These are phyloP conservation scores for Beauveria australis DNA, from an alignment of 2,329 filamentous ascomycete species.

Conservation along the genomic window DNA sequence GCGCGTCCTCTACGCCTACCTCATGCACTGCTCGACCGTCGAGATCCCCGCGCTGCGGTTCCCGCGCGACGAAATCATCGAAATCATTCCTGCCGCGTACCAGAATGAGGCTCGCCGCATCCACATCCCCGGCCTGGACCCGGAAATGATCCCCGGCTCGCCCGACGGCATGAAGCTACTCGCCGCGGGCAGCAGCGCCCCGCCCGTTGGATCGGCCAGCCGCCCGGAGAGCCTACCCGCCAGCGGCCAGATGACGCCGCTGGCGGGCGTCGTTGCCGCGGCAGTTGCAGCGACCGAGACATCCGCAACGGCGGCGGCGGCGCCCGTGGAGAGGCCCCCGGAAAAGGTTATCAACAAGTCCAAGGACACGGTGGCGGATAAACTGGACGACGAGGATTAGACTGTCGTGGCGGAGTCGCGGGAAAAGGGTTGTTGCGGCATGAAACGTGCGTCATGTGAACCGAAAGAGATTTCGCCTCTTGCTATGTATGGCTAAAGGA, in stretches of 20 bases:
- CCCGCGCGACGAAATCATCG: slow-evolving; percentile 93
- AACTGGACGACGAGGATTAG: slow-evolving; percentile 44
- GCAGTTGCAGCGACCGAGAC: slow-evolving; percentile 34
- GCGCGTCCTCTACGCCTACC: slow-evolving; percentile 89
- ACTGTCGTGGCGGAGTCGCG: background rate
- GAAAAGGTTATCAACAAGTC: slow-evolving; percentile 43
- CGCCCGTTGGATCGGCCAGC: slow-evolving; percentile 9
- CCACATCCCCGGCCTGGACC: slow-evolving; percentile 63
- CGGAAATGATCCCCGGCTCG: slow-evolving; percentile 63
- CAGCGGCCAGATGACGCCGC: slow-evolving; percentile 36
- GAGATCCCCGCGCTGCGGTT: slow-evolving; percentile 92
- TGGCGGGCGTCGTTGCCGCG: slow-evolving; percentile 35
- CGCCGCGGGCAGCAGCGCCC: slow-evolving; percentile 40
- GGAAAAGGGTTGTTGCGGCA: background rate
- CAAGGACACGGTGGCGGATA: slow-evolving; percentile 43
- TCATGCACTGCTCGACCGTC: slow-evolving; percentile 96
- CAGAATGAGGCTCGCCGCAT: slow-evolving; percentile 93
- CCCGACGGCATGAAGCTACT: slow-evolving; percentile 77
- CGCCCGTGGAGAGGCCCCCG: slow-evolving; percentile 29
- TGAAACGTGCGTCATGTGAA: slow-evolving; percentile 3
- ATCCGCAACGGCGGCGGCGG: background rate
- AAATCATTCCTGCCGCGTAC: slow-evolving; percentile 96
- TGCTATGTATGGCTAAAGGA: background rate
- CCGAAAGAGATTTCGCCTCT: background rate
- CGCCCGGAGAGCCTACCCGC: slow-evolving; percentile 20